Base-by-base conservation (phyloP, 805 yeast species). In the Pichia heedii region DNA sequence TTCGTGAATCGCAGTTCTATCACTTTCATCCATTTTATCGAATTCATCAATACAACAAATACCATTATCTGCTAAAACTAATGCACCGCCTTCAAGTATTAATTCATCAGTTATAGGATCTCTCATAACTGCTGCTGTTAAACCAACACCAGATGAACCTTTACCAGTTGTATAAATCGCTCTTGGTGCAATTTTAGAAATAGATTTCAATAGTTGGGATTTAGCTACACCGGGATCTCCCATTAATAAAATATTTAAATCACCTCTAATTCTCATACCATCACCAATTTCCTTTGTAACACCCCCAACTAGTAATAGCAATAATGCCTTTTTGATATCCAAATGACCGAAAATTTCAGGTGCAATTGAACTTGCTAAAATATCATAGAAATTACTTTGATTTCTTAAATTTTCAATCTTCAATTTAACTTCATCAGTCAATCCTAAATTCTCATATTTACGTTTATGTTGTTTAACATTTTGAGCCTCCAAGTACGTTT, bases 141-240 rank as follows among this genome's bases (percentile, higher is more conserved):
- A 71, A 68, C 98, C 98, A 37, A 93, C 98, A 45, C 98, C 98
- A 0, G 98, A 93, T 4, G 97, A 88, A 62, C 98, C 98, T 57
- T 95, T 79, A 67, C 98, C 98, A 1, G 98, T 93, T 9, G 98
- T 93, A 63, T 93, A 93, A 26, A 93, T 94, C 40, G 96, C 94
- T 58, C 97, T 75, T 26, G 98, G 98, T 4, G 97, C 93, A 43
- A 93, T 84, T 55, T 89, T 87, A 47, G 87, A 74, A 51, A 93
- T 86, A 29, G 94, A 83, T 61, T 93, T 93, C 50, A 93, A 71
- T 57, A 93, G 70, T 72, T 93, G 98, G 3, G 97, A 93, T 66
- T 93, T 93, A 57, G 98, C 98, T 43, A 93, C 98, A 71, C 98
- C 98, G 35, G 98, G 98, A 60, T 93, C 98, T 55, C 98, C 98